phyloP scores from a whole-genome alignment of 139 green algal genomes.

The Axilococcus clingmanii region DNA sequence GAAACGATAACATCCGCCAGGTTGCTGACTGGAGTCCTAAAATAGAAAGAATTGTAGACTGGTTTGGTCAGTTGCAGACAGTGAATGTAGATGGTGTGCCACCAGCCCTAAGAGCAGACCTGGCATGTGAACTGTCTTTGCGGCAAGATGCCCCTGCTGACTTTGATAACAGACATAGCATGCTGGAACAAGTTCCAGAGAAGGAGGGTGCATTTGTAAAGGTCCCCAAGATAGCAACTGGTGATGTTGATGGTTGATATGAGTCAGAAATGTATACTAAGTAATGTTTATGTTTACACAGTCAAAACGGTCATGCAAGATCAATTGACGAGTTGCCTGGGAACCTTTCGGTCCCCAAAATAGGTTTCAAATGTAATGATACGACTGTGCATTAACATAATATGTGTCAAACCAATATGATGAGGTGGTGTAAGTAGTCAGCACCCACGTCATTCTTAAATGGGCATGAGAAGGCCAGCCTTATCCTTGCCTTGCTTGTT shows the following conservation, averaged over 20 bases:
- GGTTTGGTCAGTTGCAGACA: conserved; percentile 67
- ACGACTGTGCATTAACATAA: background rate
- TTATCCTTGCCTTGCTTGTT: conserved; percentile 54
- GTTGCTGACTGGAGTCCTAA: conserved; percentile 47
- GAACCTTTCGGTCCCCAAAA: too few relatives aligned
- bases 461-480: conserved; percentile 9
- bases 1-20: too few relatives aligned
- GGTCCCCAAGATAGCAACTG: conserved; percentile 1
- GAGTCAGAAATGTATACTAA: too few relatives aligned
- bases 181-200: conserved; percentile 35
- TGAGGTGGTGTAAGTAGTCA: background rate
- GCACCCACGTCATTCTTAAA: background rate
- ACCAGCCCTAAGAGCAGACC: conserved; percentile 42
- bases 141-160: conserved; percentile 30
- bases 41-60: conserved; percentile 58
- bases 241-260: too few relatives aligned
- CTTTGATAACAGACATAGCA: conserved; percentile 12
- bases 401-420: background rate
- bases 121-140: conserved; percentile 9
- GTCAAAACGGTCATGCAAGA: too few relatives aligned
- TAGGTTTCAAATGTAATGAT: conserved; percentile 1
- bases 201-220: background rate
- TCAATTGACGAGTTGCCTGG: too few relatives aligned
- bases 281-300: too few relatives aligned
- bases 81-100: conserved; percentile 48